Evolutionary conservation across 257 asterid genomes (phyloP), one percentile per base, ranked within the genome.

Genomic region (Coffea eugenioides): DNA sequence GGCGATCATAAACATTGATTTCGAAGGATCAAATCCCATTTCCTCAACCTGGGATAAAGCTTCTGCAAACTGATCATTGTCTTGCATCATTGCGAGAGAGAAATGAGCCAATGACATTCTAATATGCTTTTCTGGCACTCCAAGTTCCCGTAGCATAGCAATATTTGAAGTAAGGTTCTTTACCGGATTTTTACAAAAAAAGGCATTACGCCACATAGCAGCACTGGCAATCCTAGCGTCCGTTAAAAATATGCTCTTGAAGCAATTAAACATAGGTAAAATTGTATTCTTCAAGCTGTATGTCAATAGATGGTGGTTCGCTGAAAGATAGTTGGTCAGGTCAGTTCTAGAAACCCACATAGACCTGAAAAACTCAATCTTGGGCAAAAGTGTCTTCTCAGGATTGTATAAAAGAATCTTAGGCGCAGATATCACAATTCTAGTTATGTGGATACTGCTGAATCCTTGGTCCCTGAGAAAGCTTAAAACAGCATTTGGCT

Each of bases 11-110:
- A 86, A 83, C 25, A 5, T 57, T 27, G 85, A 68, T 27, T 85
- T 85, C 51, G n/a, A 69, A 0, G 75, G 83, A 75, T 80, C 77
- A 39, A 81, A 81, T 46, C 81, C 84, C 84, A 81, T 76, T 61
- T 81, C 80, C 69, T 67, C 8, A 41, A 76, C 77, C 56, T 81
- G 67, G 0, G 69, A 34, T 46, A 76, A 59, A 15, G n/a, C 34
- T 34, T 34, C 57, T 18, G 23, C 41, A 4, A 81, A 81, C 3
- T 79, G 34, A n/a, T 23, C 79, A 56, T 25, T 74, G 11, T 79
- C 62, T 10, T 6, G 34, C 21, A 31, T 36, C 8, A 86, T 21
- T 12, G 78, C 46, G 0, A 6, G 23, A 0, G 79, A 59, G 14
- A 20, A 56, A 51, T 78, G 56, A 21, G 16, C 27, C 11, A 83